Evolutionary conservation across 2,329 filamentous ascomycete species (phyloP).

Genomic region (Trichoderma lentiforme): DNA sequence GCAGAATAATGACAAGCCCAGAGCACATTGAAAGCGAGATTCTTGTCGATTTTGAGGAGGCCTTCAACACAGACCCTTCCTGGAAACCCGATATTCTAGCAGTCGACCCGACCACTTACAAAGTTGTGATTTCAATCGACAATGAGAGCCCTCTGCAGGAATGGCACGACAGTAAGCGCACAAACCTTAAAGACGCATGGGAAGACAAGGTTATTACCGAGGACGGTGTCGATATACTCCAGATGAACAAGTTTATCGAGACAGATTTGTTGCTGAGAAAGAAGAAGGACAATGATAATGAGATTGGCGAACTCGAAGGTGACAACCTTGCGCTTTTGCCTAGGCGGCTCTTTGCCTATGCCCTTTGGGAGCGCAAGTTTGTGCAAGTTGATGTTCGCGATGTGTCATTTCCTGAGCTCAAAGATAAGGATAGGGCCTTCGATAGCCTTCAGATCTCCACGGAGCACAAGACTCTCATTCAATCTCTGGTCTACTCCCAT

Average conservation of each 20-base stretch:
- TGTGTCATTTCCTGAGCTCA: conserved; percentile 33
- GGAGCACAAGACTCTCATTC: conserved; percentile 14
- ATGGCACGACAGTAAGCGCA: conserved; percentile 5
- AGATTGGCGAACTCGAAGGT: conserved; percentile 23
- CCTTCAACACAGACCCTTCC: conserved; percentile 11
- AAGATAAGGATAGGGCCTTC: conserved; percentile 35
- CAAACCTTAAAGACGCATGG: conserved; percentile 7
- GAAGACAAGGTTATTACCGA: conserved; percentile 7
- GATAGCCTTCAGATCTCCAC: conserved; percentile 2
- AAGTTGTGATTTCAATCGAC: not conserved
- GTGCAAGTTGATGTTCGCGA: conserved; percentile 37
- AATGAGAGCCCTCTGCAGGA: conserved; percentile 6
- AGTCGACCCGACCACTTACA: not conserved
- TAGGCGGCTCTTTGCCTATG: conserved; percentile 41
- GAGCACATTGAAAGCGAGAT: conserved; percentile 18
- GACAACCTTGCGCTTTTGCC: conserved; percentile 36
- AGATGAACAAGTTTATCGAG: conserved; percentile 8
- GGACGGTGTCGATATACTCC: conserved; percentile 1
- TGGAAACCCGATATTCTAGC: conserved; percentile 13
- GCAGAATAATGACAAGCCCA: conserved; percentile 1
- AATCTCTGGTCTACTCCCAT: conserved; percentile 14
- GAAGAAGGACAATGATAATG: conserved; percentile 5
- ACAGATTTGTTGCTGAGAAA: not conserved
- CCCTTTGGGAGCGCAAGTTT: conserved; percentile 39
- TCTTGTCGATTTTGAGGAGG: conserved; percentile 18